A percentile compares a stretch with the other conserved stretches of the same genome.
Evolutionary conservation across 2,329 filamentous ascomycete species (phyloP).

Genomic region (Xylaria sp.): DNA sequence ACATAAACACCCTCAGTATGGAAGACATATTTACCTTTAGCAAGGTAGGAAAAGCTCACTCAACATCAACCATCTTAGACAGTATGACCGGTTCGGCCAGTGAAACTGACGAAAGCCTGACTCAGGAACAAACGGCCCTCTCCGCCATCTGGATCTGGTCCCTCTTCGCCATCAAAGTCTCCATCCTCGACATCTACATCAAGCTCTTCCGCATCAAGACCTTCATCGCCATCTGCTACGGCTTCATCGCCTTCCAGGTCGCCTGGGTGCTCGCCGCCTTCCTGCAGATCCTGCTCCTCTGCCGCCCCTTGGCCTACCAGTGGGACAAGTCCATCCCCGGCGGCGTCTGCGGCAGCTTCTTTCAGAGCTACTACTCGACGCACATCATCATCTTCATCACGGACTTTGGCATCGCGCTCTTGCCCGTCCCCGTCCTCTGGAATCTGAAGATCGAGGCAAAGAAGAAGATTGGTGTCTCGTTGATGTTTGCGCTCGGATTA

Average conservation of each 20-base stretch:
- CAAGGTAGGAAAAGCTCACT: too few species aligned
- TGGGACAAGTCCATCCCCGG: background rate
- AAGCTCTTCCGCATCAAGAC: background rate
- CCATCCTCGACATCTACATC: background rate
- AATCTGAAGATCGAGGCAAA: background rate
- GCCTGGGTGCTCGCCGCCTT: background rate
- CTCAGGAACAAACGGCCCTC: background rate
- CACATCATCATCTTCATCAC: background rate
- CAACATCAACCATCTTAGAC: too few species aligned
- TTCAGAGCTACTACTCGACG: background rate
- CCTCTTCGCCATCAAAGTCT: background rate
- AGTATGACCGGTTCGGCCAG: too few species aligned
- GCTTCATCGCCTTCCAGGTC: background rate
- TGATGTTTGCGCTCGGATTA: background rate
- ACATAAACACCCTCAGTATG: too few species aligned
- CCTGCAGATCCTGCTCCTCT: background rate
- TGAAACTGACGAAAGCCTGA: too few species aligned
- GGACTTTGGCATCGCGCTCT: background rate
- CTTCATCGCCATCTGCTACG: background rate
- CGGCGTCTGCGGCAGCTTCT: background rate
- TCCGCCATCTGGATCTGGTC: background rate
- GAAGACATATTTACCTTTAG: too few species aligned
- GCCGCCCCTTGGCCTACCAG: background rate
- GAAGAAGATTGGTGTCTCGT: background rate
- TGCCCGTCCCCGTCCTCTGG: background rate